A percentile compares a stretch with the other conserved stretches of the same genome.
phyloP scores from a whole-genome alignment of 2,329 filamentous ascomycete genomes.

The Fusarium brevicatenulatum region DNA sequence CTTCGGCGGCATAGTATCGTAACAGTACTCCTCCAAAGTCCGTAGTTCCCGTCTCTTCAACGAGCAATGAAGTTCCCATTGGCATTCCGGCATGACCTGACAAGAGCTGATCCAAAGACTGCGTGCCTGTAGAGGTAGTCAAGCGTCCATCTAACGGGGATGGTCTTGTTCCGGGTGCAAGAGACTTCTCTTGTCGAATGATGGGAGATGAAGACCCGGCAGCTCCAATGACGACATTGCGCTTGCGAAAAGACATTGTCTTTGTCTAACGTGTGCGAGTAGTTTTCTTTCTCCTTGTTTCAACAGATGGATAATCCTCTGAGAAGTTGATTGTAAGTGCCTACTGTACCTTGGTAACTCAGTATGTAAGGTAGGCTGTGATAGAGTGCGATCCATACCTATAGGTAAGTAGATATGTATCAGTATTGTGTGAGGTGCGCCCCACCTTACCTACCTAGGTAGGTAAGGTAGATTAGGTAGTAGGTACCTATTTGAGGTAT shows the following conservation, averaged over 20 bases:
- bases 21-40: slow-evolving; percentile 89
- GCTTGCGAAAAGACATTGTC: slow-evolving; percentile 67
- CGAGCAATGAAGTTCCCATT: slow-evolving; percentile 80
- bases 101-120: slow-evolving; percentile 84
- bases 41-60: slow-evolving; percentile 92
- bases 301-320: neutral
- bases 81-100: slow-evolving; percentile 88
- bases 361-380: neutral
- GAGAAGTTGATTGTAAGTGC: neutral
- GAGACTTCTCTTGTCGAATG: slow-evolving; percentile 49
- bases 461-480: neutral
- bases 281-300: neutral
- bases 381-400: neutral
- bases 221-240: slow-evolving; percentile 62
- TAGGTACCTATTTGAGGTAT: neutral
- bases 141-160: slow-evolving; percentile 88
- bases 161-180: slow-evolving; percentile 71
- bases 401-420: neutral
- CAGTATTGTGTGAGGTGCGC: slow-evolving; percentile 22
- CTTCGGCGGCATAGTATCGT: slow-evolving; percentile 92
- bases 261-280: neutral
- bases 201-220: slow-evolving; percentile 34
- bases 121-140: slow-evolving; percentile 91
- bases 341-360: neutral
- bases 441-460: slow-evolving; percentile 26